A percentile compares a stretch with the other conserved stretches of the same genome.
phyloP scores from a whole-genome alignment of 2,329 filamentous ascomycete genomes.

The Emericellopsis cladophorae region DNA sequence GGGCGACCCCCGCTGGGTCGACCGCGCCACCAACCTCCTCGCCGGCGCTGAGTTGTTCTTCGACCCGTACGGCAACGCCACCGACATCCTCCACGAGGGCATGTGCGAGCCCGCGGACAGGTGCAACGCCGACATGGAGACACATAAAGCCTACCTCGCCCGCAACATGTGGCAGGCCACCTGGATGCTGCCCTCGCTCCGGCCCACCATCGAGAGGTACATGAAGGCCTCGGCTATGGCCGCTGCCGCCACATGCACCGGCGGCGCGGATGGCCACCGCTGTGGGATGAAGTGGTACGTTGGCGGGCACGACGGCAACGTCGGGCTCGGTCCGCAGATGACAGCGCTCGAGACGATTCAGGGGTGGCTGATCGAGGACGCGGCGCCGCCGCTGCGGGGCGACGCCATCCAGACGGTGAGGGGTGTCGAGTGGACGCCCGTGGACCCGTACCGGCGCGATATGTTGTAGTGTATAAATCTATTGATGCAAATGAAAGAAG shows the following conservation, averaged over 20 bases:
- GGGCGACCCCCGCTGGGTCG: constrained; percentile 36
- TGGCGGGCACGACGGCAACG: constrained; percentile 38
- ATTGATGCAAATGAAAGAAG: neutral
- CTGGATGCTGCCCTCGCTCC: constrained; percentile 41
- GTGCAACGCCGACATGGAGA: constrained; percentile 52
- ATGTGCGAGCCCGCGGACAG: constrained; percentile 46
- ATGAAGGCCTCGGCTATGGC: constrained; percentile 40
- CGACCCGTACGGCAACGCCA: constrained; percentile 33
- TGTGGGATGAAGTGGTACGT: constrained; percentile 55
- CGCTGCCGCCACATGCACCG: constrained; percentile 43
- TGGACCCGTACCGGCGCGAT: constrained; percentile 2
- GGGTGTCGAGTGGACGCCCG: constrained; percentile 9
- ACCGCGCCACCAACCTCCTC: constrained; percentile 38
- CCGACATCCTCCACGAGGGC: constrained; percentile 51
- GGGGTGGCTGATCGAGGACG: constrained; percentile 35
- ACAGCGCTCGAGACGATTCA: constrained; percentile 51
- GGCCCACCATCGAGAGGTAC: constrained; percentile 28
- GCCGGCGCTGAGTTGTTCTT: constrained; percentile 42
- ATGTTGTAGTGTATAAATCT: too few species aligned
- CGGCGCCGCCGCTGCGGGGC: constrained; percentile 30
- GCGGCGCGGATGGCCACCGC: constrained; percentile 33
- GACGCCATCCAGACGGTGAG: constrained; percentile 33
- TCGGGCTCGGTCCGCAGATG: constrained; percentile 52
- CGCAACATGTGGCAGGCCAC: constrained; percentile 51
- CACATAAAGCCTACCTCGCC: constrained; percentile 56